Evolutionary conservation across 2,329 filamentous ascomycete species (phyloP).

Genomic region (Amauroascus niger): DNA sequence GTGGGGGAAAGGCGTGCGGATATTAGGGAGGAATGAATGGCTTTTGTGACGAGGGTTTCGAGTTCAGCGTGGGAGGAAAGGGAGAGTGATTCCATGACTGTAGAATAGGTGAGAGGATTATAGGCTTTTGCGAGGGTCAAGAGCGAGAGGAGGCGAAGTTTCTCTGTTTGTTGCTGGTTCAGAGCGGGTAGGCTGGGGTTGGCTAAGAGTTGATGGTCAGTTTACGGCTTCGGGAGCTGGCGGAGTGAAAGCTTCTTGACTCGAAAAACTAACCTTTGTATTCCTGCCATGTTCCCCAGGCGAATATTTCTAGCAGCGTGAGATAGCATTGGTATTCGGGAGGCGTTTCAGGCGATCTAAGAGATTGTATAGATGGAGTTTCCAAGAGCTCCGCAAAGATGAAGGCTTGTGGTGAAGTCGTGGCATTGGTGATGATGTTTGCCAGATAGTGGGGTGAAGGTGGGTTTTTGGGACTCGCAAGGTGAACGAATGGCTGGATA

Average conservation of each 20-base stretch:
- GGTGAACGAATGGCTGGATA: slow-evolving; percentile 74
- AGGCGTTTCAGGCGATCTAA: slow-evolving; percentile 46
- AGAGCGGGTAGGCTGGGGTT: slow-evolving; percentile 58
- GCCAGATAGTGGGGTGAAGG: slow-evolving; percentile 70
- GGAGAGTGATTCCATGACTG: slow-evolving; percentile 57
- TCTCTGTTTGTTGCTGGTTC: slow-evolving; percentile 61
- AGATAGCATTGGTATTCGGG: slow-evolving; percentile 56
- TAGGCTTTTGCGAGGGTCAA: slow-evolving; percentile 65
- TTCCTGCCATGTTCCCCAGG: slow-evolving; percentile 76
- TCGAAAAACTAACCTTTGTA: slow-evolving; percentile 53
- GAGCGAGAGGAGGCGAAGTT: slow-evolving; percentile 84
- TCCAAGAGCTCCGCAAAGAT: slow-evolving; percentile 90
- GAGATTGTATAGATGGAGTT: slow-evolving; percentile 65
- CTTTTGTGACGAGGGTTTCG: slow-evolving; percentile 75
- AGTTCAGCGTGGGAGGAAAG: slow-evolving; percentile 60
- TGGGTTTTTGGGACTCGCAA: slow-evolving; percentile 66
- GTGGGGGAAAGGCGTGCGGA: slow-evolving; percentile 81
- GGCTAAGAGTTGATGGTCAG: slow-evolving; percentile 28
- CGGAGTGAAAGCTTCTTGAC: too few species aligned
- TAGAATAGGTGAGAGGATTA: slow-evolving; percentile 60
- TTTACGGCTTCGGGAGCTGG: not conserved
- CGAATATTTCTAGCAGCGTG: slow-evolving; percentile 74
- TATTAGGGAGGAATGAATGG: slow-evolving; percentile 77
- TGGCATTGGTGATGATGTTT: slow-evolving; percentile 79
- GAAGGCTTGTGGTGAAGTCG: slow-evolving; percentile 79